Evolutionary conservation across 768 basidiomycete genomes (phyloP).

Genomic region (Leccinum obscurum): DNA sequence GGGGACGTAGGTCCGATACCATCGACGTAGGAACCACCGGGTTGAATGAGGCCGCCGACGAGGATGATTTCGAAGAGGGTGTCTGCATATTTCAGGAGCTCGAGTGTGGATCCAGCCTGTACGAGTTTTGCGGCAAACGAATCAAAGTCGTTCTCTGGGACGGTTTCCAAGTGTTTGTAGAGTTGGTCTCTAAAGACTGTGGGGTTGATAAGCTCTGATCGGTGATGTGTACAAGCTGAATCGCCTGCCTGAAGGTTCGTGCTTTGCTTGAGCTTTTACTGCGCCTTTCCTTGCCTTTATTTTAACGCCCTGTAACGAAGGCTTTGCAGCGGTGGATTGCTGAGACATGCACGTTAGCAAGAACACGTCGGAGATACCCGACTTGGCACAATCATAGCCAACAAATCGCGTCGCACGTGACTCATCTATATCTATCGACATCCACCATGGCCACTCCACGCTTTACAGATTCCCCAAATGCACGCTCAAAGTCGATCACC

Average conservation of each 20-base stretch:
- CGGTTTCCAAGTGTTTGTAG: constrained; percentile 86
- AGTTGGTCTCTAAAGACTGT: constrained; percentile 92
- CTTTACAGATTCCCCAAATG: constrained; percentile 68
- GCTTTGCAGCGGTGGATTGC: constrained; percentile 80
- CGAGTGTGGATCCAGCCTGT: constrained; percentile 89
- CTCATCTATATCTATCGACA: neutral
- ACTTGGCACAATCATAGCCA: constrained; percentile 5
- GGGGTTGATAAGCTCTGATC: constrained; percentile 15
- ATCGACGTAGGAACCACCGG: constrained; percentile 89
- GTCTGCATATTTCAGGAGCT: constrained; percentile 97
- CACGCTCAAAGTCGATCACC: constrained; percentile 79
- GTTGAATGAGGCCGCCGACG: constrained; percentile 94
- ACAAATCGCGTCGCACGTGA: constrained; percentile 24
- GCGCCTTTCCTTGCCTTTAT: constrained; percentile 93
- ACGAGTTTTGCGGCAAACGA: constrained; percentile 79
- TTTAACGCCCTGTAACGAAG: constrained; percentile 90
- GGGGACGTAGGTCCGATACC: constrained; percentile 83
- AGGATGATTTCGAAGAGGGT: constrained; percentile 95
- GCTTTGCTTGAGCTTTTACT: constrained; percentile 90
- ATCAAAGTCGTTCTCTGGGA: constrained; percentile 80
- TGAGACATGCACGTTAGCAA: constrained; percentile 80
- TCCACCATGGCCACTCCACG: constrained; percentile 27
- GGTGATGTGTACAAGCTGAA: neutral
- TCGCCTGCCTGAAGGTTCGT: constrained; percentile 74
- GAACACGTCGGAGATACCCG: constrained; percentile 28